phyloP scores from a whole-genome alignment of 768 basidiomycete species.

The Asterophora lycoperdoides region DNA sequence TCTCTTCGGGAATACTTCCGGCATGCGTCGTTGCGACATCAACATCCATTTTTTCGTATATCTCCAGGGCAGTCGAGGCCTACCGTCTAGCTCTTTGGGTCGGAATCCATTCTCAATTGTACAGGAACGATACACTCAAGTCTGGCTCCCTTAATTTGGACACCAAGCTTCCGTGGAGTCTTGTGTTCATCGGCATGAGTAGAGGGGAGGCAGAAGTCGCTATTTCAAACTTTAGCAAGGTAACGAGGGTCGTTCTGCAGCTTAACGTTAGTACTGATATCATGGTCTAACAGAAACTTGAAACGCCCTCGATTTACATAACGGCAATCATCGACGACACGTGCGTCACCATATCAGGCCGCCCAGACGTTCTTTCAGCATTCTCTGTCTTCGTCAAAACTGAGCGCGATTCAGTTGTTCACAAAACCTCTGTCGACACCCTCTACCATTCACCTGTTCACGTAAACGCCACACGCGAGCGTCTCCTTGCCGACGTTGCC shows the following conservation, averaged over 20 bases:
- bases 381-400: slow-evolving; percentile 38
- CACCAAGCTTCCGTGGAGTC: slow-evolving; percentile 21
- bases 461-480: slow-evolving; percentile 28
- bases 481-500: slow-evolving; percentile 41
- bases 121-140: slow-evolving; percentile 21
- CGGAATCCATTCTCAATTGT: slow-evolving; percentile 38
- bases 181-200: slow-evolving; percentile 24
- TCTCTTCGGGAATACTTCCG: slow-evolving; percentile 55
- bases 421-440: slow-evolving; percentile 42
- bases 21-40: slow-evolving; percentile 51
- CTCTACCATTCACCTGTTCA: slow-evolving; percentile 48
- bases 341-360: slow-evolving; percentile 55
- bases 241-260: slow-evolving; percentile 5
- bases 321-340: slow-evolving; percentile 47
- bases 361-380: slow-evolving; percentile 42
- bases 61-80: slow-evolving; percentile 40
- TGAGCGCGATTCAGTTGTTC: slow-evolving; percentile 26
- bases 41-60: slow-evolving; percentile 32
- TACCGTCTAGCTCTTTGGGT: slow-evolving; percentile 53
- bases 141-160: slow-evolving; percentile 24
- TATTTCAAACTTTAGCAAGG: slow-evolving; percentile 17
- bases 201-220: slow-evolving; percentile 25
- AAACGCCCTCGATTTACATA: slow-evolving; percentile 33
- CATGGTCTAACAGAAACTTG: slow-evolving; percentile 8
- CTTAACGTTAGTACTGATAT: slow-evolving; percentile 8